Percentiles rank a stretch among this genome's conserved stretches.
These are phyloP conservation scores for Pontederia crassipes DNA, from an alignment of 176 grass and related monocot genomes.

Conservation along the genomic window DNA sequence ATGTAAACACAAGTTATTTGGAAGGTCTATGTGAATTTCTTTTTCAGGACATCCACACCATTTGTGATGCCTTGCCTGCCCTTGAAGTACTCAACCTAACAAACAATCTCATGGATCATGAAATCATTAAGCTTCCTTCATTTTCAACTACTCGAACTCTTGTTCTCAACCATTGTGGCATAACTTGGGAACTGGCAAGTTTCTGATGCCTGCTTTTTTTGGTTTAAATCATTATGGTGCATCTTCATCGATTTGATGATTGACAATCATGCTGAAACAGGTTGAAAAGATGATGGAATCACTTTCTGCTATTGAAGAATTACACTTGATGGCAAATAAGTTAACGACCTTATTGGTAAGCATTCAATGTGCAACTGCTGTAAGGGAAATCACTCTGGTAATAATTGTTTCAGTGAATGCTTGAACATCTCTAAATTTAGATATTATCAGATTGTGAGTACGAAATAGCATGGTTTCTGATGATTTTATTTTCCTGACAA, in stretches of 20 bases:
- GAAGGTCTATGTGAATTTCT: neutral
- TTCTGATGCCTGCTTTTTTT: constrained; percentile 1
- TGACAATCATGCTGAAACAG: constrained; percentile 24
- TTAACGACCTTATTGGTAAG: constrained; percentile 57
- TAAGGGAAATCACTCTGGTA: too few species aligned
- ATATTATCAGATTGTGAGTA: too few species aligned
- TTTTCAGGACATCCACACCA: constrained; percentile 57
- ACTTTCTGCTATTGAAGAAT: constrained; percentile 48
- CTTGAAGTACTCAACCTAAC: constrained; percentile 87
- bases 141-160: constrained; percentile 48
- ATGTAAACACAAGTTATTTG: too few species aligned
- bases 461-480: neutral
- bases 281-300: constrained; percentile 59
- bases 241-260: constrained; percentile 17
- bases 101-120: constrained; percentile 65
- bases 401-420: too few species aligned
- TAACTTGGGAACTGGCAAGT: constrained; percentile 75
- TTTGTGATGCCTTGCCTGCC: constrained; percentile 66
- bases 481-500: neutral
- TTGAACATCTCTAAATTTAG: too few species aligned
- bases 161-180: constrained; percentile 69
- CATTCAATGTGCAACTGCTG: neutral
- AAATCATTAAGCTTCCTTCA: constrained; percentile 33
- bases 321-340: constrained; percentile 82
- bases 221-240: neutral